Base-by-base conservation (phyloP, 805 yeast species). In the Sugiyamaella floridensis region DNA sequence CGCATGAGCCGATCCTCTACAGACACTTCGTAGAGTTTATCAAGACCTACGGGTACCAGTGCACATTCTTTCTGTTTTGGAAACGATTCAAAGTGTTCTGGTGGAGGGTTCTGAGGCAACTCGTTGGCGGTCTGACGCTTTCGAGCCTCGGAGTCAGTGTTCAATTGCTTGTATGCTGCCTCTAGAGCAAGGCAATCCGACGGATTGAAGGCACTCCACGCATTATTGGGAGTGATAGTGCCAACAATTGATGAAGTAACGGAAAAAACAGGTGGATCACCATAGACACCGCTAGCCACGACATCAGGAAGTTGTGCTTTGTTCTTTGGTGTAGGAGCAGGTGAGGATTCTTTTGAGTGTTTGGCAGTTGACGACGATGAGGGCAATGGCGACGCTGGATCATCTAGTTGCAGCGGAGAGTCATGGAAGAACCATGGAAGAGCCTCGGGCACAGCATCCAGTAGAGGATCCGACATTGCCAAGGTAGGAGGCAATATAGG, bases 171-270 rank as follows among this genome's bases (percentile, higher is more conserved):
- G 9, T 32, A 8, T 34, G 51, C 62, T 15, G 29, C 48, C 28
- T 55, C 60, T 37, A 69, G 55, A 22, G 65, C 55, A 10, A 41
- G 48, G 49, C 62, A 66, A 54, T 71, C 75, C 20, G 60, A 58
- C 2, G 74, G 73, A 19, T 59, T 62, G 60, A 72, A 71, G 7
- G 75, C 71, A 19, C 58, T 57, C 75, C 75, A 71, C 12, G 60
- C 58, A 6, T 62, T 34, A 29, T 55, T 56, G 2, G 70, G 70
- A 2, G 58, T 45, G 2, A 66, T 54, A 4, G 63, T 46, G 9
- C 65, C 63, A 0, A 61, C 58, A 22, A 58, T 15, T 3, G 67
- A 55, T 9, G 62, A 43, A 10, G 58, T 45, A 14, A 14, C 37
- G 1, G 69, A 64, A 55, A 58, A 67, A 40, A 57, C 55, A 9